Percentiles rank a stretch among this genome's conserved stretches.
phyloP scores from a whole-genome alignment of 2,329 filamentous ascomycete genomes.

The Metarhizium rileyi region DNA sequence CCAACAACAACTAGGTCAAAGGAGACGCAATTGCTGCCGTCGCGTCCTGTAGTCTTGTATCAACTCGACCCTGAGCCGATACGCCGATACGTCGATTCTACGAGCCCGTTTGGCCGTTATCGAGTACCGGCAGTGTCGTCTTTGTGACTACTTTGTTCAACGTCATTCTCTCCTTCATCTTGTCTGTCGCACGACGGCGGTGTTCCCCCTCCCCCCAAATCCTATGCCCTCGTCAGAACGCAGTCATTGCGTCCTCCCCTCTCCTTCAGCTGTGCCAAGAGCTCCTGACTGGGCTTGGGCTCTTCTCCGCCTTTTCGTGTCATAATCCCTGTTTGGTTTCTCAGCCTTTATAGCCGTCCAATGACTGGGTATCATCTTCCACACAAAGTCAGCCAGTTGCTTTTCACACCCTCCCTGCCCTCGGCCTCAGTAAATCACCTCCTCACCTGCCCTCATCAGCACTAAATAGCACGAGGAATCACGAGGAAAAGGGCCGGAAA shows the following conservation, averaged over 20 bases:
- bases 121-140: background rate
- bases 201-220: background rate
- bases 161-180: too few species aligned
- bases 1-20: background rate
- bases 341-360: background rate
- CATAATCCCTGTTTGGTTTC: background rate
- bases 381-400: background rate
- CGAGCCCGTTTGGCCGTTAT: background rate
- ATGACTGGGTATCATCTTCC: background rate
- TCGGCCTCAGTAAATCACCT: background rate
- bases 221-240: background rate
- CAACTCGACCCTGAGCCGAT: background rate
- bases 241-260: background rate
- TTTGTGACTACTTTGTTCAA: background rate
- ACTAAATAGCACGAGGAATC: background rate
- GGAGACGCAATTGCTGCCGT: background rate
- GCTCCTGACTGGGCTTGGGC: background rate
- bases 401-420: background rate
- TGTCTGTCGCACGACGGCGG: background rate
- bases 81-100: background rate
- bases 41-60: background rate
- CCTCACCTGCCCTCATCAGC: background rate
- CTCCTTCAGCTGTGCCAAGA: background rate
- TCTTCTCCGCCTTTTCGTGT: slow-evolving; percentile 1
- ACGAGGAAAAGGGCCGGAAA: background rate